These are phyloP conservation scores for Larix sibirica DNA, from an alignment of 83 land plant genomes.

Conservation along the genomic window DNA sequence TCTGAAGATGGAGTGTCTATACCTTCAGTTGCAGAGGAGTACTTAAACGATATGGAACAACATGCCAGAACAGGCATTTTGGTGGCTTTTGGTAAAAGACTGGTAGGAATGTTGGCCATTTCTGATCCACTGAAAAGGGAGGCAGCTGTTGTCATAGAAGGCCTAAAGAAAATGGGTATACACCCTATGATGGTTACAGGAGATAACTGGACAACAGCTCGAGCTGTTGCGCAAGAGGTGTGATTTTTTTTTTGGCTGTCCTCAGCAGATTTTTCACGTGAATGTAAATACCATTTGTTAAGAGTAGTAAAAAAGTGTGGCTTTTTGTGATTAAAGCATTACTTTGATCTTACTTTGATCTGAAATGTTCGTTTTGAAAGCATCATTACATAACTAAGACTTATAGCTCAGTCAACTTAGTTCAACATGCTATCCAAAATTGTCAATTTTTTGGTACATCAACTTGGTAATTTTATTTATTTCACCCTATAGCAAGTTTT, in stretches of 20 bases:
- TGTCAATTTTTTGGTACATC: background rate
- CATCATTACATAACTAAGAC: background rate
- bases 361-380: background rate
- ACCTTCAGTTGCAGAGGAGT: slow-evolving; percentile 76
- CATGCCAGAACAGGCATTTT: slow-evolving; percentile 80
- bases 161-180: slow-evolving; percentile 83
- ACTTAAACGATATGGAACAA: slow-evolving; percentile 66
- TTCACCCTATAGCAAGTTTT: background rate
- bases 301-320: background rate
- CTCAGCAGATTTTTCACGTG: too few species aligned
- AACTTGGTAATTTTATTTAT: background rate
- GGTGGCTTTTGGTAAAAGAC: slow-evolving; percentile 61
- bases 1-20: slow-evolving; percentile 35
- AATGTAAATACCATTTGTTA: slow-evolving; percentile 9
- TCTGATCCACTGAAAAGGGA: slow-evolving; percentile 93
- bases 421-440: slow-evolving; percentile 3
- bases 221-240: slow-evolving; percentile 90
- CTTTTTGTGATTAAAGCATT: background rate
- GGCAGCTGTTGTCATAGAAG: slow-evolving; percentile 88
- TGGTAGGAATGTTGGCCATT: slow-evolving; percentile 76
- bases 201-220: slow-evolving; percentile 92
- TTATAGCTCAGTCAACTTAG: background rate
- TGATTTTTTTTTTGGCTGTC: background rate
- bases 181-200: slow-evolving; percentile 90
- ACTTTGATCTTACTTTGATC: background rate